Evolutionary conservation across 805 yeast genomes (phyloP), one percentile per base, ranked within the genome.

Genomic region (Kazachstania viticola): DNA sequence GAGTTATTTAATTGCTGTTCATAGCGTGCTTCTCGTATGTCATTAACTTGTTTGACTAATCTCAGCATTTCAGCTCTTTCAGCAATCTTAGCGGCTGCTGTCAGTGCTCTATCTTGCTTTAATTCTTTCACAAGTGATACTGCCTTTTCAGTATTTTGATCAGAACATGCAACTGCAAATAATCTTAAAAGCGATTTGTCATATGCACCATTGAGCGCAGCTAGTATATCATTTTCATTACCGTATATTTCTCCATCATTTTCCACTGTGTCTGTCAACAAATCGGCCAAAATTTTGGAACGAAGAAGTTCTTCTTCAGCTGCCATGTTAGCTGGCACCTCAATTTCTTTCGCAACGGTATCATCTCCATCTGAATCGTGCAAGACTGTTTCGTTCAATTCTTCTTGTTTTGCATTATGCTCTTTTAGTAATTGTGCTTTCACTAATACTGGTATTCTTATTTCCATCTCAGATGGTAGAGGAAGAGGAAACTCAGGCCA

Each of bases 401-500:
- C 51, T 2, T 53, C 54, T 14, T 48, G 50, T 9, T 49, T 58
- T 3, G 51, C 48, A 17, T 49, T 54, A 4, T 39, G 49, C 33
- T 37, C 45, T 31, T 46, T 51, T 14, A 46, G 36, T 25, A 55
- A 40, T 31, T 56, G 55, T 19, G 45, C 48, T 36, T 51, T 50
- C 35, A 61, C 41, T 7, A 47, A 35, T 4, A 80, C 62, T 1
- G 96, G 95, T 16, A 85, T 54, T 35, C 65, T 63, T 27, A 85
- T 60, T 11, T 75, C 79, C 41, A 88, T 54, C 45, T 83, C 95
- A 9, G 84, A 68, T 1, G 94, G 88, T 35, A 85, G 64, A 0
- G 95, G 80, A 31, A 91, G 58, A 11, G 97, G 97, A 48, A 83
- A 75, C 3, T 74, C 71, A 1, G 96, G 96, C 56, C 78, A 78